Percentiles rank a stretch among this genome's conserved stretches.
These are phyloP conservation scores for Phytophthora cajani DNA, from an alignment of 352 stramenopile genomes.

Conservation along the genomic window DNA sequence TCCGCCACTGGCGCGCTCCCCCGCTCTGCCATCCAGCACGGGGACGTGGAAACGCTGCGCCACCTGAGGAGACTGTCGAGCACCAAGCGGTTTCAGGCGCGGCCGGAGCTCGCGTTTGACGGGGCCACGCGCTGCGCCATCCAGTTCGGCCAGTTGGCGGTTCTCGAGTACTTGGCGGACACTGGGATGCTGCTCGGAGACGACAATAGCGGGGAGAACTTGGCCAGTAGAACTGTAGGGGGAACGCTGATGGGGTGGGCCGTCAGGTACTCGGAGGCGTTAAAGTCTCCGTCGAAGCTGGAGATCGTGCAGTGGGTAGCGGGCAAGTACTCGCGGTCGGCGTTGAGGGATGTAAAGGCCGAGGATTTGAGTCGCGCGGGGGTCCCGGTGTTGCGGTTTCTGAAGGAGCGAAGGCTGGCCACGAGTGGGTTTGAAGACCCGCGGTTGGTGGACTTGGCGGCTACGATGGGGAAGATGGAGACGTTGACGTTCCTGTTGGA, in stretches of 20 bases:
- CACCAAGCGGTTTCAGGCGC: conserved; percentile 28
- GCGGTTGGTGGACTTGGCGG: conserved; percentile 32
- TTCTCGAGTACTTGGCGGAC: conserved; percentile 34
- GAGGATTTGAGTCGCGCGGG: conserved; percentile 42
- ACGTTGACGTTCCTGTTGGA: conserved; percentile 28
- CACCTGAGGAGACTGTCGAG: conserved; percentile 25
- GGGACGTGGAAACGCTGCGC: conserved; percentile 32
- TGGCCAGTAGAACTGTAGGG: conserved; percentile 21
- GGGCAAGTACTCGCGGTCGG: conserved; percentile 15
- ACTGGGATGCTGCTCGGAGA: conserved; percentile 13
- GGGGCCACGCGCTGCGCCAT: conserved; percentile 35
- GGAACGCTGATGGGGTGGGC: conserved; percentile 36
- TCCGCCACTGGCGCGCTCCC: conserved; percentile 30
- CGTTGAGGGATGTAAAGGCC: conserved; percentile 23
- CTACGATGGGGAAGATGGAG: conserved; percentile 32
- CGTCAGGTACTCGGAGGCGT: conserved; percentile 28
- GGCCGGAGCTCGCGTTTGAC: conserved; percentile 34
- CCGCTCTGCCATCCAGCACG: conserved; percentile 31
- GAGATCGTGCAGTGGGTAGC: conserved; percentile 44
- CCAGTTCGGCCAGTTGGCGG: conserved; percentile 33
- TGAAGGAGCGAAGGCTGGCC: conserved; percentile 17
- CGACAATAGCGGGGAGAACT: conserved; percentile 3
- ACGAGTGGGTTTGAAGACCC: conserved; percentile 33
- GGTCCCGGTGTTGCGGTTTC: conserved; percentile 22
- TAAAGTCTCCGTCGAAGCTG: conserved; percentile 17